A percentile compares a stretch with the other conserved stretches of the same genome.
phyloP scores from a whole-genome alignment of 2,329 filamentous ascomycete species.

The Byssochlamys sp. region DNA sequence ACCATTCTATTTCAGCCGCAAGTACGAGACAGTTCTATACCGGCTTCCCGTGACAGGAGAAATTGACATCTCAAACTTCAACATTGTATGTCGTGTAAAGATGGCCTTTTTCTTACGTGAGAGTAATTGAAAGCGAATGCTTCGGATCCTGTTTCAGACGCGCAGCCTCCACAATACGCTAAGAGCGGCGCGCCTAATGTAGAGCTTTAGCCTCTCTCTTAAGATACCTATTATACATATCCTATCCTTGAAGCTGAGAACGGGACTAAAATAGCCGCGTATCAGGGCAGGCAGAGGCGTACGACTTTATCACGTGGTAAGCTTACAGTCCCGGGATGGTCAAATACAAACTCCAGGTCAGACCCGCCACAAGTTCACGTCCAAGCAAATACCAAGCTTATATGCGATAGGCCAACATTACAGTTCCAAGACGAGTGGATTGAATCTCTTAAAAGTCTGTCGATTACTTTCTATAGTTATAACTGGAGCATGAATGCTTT shows the following conservation, averaged over 20 bases:
- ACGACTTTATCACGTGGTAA: background rate
- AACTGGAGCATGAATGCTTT: no score
- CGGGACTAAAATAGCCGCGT: background rate
- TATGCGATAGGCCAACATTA: no score
- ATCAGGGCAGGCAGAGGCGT: background rate
- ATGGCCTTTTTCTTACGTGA: background rate
- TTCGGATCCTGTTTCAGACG: background rate
- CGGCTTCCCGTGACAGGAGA: background rate
- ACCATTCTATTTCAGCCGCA: background rate
- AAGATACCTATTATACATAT: background rate
- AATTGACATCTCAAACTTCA: background rate
- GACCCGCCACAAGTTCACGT: background rate
- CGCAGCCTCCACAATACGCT: background rate
- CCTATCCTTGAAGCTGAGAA: background rate
- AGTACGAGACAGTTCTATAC: background rate
- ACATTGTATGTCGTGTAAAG: background rate
- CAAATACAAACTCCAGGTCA: background rate
- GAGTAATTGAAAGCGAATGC: background rate
- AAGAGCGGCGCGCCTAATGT: background rate
- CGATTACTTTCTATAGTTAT: no score
- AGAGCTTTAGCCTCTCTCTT: background rate
- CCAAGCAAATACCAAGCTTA: background rate
- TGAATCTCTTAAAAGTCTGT: no score
- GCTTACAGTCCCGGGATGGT: background rate
- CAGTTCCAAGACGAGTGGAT: no score